A percentile compares a stretch with the other conserved stretches of the same genome.
Evolutionary conservation across 257 asterid species (phyloP).

Genomic region (Penstemon barbatus): DNA sequence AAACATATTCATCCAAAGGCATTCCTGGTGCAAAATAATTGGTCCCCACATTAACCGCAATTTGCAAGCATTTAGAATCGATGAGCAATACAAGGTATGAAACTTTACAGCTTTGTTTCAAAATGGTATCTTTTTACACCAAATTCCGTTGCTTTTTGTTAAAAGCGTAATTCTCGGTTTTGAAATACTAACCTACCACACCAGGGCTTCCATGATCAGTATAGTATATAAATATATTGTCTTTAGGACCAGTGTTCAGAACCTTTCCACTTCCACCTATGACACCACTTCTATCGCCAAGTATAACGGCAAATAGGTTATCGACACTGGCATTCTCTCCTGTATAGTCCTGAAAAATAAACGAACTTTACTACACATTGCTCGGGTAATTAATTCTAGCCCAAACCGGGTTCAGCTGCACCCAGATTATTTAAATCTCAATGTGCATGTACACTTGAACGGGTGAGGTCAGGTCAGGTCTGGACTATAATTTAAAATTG

Average conservation of each 20-base stretch:
- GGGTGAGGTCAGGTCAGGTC: no score
- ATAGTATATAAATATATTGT: constrained; percentile 56
- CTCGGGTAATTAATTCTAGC: no score
- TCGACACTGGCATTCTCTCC: constrained; percentile 44
- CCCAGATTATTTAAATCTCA: no score
- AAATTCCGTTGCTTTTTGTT: neutral
- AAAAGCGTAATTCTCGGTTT: neutral
- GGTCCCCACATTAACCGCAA: neutral
- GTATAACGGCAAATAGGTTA: constrained; percentile 59
- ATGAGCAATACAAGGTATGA: constrained; percentile 5
- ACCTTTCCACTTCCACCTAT: constrained; percentile 68
- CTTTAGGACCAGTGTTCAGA: constrained; percentile 58
- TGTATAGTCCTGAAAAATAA: constrained; percentile 51
- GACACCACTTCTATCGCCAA: constrained; percentile 49
- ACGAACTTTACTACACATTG: neutral
- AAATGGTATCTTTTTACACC: neutral
- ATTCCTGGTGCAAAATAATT: constrained; percentile 39
- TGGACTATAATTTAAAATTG: neutral
- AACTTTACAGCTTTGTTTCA: neutral
- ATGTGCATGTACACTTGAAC: no score
- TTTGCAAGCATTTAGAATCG: neutral
- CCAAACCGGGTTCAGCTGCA: no score
- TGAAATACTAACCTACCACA: constrained; percentile 41
- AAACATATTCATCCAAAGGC: constrained; percentile 50
- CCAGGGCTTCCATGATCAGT: constrained; percentile 67